A percentile compares a stretch with the other conserved stretches of the same genome.
phyloP scores from a whole-genome alignment of 495 filamentous ascomycete species.

The Aspergillus coremiiformis region DNA sequence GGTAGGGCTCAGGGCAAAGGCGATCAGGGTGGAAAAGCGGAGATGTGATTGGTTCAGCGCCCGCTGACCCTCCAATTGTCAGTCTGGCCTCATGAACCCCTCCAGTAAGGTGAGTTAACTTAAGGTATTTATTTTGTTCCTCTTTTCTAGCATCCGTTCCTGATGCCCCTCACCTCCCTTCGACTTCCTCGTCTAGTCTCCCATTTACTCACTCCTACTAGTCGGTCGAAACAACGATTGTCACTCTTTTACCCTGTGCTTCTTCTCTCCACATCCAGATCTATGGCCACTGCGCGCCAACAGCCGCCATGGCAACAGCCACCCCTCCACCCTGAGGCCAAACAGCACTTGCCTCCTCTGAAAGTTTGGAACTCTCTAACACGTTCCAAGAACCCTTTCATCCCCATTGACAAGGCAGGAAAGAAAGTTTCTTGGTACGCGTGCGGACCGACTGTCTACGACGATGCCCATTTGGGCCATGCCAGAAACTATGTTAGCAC shows the following conservation, averaged over 20 bases:
- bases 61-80: not conserved
- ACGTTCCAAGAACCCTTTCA: constrained; percentile 63
- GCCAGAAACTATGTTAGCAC: constrained; percentile 91
- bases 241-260: constrained; percentile 1
- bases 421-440: constrained; percentile 81
- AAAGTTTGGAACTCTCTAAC: constrained; percentile 69
- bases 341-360: constrained; percentile 31
- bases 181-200: constrained; percentile 15
- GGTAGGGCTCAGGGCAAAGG: constrained; percentile 34
- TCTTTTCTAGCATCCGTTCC: constrained; percentile 15
- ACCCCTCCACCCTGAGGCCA: constrained; percentile 19
- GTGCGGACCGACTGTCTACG: constrained; percentile 90
- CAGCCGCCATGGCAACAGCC: constrained; percentile 48
- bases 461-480: constrained; percentile 84
- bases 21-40: constrained; percentile 8
- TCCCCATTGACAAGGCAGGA: constrained; percentile 57
- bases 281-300: constrained; percentile 29
- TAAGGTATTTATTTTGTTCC: too few relatives aligned
- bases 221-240: not conserved
- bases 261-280: constrained; percentile 2
- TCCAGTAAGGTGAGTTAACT: constrained; percentile 12
- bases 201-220: constrained; percentile 10
- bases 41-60: constrained; percentile 16
- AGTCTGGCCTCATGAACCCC: constrained; percentile 11
- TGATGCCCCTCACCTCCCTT: constrained; percentile 23